phyloP scores from a whole-genome alignment of 495 filamentous ascomycete genomes.

The Hypomontagnella monticulosa region DNA sequence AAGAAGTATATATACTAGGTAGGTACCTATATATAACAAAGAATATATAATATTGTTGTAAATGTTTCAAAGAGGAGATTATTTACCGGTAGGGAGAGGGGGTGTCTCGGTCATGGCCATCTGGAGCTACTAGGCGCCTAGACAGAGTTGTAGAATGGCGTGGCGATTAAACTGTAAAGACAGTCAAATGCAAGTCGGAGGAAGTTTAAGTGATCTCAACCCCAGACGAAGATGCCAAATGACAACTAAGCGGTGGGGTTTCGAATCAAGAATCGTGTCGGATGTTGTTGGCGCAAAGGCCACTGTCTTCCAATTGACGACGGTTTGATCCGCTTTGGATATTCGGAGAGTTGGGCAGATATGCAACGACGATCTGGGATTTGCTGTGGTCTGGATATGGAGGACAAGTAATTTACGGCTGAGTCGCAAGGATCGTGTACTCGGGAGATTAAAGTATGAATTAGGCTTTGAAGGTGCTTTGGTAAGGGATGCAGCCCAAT shows the following conservation, averaged over 20 bases:
- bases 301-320: constrained; percentile 21
- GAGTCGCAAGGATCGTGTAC: neutral
- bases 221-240: neutral
- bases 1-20: too few relatives aligned
- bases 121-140: constrained; percentile 15
- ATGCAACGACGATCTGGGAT: constrained; percentile 30
- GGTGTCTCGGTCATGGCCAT: constrained; percentile 78
- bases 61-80: constrained; percentile 1
- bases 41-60: constrained; percentile 17
- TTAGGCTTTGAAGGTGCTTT: constrained; percentile 16
- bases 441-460: neutral
- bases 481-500: constrained; percentile 32
- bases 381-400: neutral
- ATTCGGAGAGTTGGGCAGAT: constrained; percentile 22
- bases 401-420: neutral
- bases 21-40: too few relatives aligned
- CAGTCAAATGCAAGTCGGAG: neutral
- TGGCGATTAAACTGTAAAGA: constrained; percentile 28
- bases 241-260: neutral
- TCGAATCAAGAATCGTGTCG: constrained; percentile 15
- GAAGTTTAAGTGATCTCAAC: neutral
- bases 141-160: constrained; percentile 1
- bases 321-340: neutral
- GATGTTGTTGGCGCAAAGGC: constrained; percentile 19
- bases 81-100: constrained; percentile 71